Base-by-base conservation (phyloP, 2,329 filamentous ascomycete genomes). In the Hymenoscyphus linearis region DNA sequence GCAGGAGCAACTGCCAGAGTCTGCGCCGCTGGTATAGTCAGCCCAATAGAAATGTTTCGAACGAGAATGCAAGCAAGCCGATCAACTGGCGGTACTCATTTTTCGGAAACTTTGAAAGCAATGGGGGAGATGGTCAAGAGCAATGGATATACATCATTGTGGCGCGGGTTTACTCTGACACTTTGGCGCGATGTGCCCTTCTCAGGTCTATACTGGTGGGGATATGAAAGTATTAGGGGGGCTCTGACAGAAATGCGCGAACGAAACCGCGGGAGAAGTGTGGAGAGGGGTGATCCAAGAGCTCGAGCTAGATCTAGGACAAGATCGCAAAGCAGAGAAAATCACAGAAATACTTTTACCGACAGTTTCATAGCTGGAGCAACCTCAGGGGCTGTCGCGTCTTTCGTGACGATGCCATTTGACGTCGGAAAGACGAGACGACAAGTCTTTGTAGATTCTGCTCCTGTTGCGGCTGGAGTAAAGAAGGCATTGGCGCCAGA, bases 121-220 rank as follows among this genome's bases (percentile, higher is more conserved):
- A 76, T 98, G 34, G 80, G 85, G 67, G 85, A 89, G 35, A 95
- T 97, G 91, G 90, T 96, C 1, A 80, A 81, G 10, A 76, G 78
- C 0, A 83, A 90, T 64, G 95, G 95, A 2, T 91, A 95, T 67
- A 81, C 82, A 1, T 91, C 92, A 1, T 78, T 99, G 0, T 99
- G 95, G 95, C 83, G 93, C 60, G 95, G 95, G 0, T 77, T 99
- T 60, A 92, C 88, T 0, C 78, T 99, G 69, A 98, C 93, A 0
- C 82, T 99, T 61, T 99, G 95, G 95, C 84, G 95, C 65, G 95
- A 99, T 72, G 95, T 98, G 0, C 95, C 95, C 0, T 99, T 99
- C 71, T 98, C 93, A 0, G 95, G 90, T 3, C 83, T 99, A 52
- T 99, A 99, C 78, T 99, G 95, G 95, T 96, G 90, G 86, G 93